Evolutionary conservation across 2,329 filamentous ascomycete genomes (phyloP).

Genomic region (Cryphonectria japonica): DNA sequence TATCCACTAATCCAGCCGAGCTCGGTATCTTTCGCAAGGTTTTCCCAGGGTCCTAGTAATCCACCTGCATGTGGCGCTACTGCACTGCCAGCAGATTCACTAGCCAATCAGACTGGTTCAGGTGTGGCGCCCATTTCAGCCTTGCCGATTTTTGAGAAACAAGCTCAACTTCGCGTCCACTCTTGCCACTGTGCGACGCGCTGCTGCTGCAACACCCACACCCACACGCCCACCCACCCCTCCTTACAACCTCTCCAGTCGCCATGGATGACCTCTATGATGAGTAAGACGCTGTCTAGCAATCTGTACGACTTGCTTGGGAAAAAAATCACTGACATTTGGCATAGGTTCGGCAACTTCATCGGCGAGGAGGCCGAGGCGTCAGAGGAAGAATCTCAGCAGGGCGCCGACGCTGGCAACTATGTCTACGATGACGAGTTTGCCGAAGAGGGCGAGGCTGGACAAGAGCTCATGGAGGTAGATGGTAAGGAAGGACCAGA

Average conservation of each 20-base stretch:
- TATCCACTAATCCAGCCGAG: slow-evolving; percentile 23
- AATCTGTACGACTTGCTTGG: background rate
- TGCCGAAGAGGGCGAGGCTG: slow-evolving; percentile 64
- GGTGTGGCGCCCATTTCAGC: slow-evolving; percentile 26
- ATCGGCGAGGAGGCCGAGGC: slow-evolving; percentile 87
- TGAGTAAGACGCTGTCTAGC: slow-evolving; percentile 62
- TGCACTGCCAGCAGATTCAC: slow-evolving; percentile 3
- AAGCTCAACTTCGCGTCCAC: slow-evolving; percentile 15
- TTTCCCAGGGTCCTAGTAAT: slow-evolving; percentile 11
- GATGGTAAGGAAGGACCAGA: slow-evolving; percentile 62
- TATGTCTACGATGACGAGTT: slow-evolving; percentile 82
- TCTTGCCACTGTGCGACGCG: slow-evolving; percentile 7
- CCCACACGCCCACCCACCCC: background rate
- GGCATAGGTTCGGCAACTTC: slow-evolving; percentile 88
- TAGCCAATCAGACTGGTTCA: slow-evolving; percentile 14
- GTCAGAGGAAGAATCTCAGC: slow-evolving; percentile 84
- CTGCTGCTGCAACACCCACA: background rate
- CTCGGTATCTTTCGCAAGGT: slow-evolving; percentile 16
- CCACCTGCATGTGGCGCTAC: slow-evolving; percentile 11
- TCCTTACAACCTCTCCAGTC: slow-evolving; percentile 21
- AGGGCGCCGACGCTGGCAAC: slow-evolving; percentile 72
- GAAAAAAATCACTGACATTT: slow-evolving; percentile 29
- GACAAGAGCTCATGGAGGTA: slow-evolving; percentile 91
- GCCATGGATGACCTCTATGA: slow-evolving; percentile 92
- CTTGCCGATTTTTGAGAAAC: slow-evolving; percentile 29